Evolutionary conservation across 768 basidiomycete genomes (phyloP).

Genomic region (Glaciozyma antarctica): DNA sequence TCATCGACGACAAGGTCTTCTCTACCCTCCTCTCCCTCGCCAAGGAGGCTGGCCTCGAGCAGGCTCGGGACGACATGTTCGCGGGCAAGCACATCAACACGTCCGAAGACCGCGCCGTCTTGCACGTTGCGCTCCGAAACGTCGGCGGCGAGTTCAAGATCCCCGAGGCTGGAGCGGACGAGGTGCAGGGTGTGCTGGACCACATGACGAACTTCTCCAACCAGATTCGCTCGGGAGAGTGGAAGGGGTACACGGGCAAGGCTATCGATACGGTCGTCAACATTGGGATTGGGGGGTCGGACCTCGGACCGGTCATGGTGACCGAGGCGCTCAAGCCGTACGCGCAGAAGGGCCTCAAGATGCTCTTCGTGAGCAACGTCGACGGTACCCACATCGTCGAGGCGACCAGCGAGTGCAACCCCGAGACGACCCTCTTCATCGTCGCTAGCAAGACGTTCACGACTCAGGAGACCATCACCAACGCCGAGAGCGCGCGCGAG

Average conservation of each 20-base stretch:
- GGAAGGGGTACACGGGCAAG: constrained; percentile 98
- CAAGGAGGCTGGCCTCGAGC: constrained; percentile 75
- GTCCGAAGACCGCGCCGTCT: constrained; percentile 90
- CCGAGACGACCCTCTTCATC: constrained; percentile 91
- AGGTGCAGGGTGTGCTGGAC: constrained; percentile 69
- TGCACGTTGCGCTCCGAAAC: constrained; percentile 82
- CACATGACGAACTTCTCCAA: constrained; percentile 90
- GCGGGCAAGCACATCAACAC: constrained; percentile 96
- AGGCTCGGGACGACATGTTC: constrained; percentile 84
- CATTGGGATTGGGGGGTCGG: constrained; percentile 97
- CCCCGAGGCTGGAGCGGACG: constrained; percentile 65
- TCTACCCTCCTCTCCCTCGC: constrained; percentile 66
- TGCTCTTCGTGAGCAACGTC: constrained; percentile 92
- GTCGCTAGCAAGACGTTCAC: constrained; percentile 99
- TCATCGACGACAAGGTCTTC: constrained; percentile 78
- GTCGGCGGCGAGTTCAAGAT: constrained; percentile 62
- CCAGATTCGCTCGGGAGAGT: constrained; percentile 68
- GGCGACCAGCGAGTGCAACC: constrained; percentile 66
- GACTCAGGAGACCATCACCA: constrained; percentile 99
- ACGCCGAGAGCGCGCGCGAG: constrained; percentile 81
- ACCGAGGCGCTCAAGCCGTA: constrained; percentile 93
- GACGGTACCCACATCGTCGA: constrained; percentile 96
- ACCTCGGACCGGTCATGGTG: constrained; percentile 97
- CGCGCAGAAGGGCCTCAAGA: constrained; percentile 73
- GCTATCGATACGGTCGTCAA: constrained; percentile 89